phyloP scores from a whole-genome alignment of 768 basidiomycete species.

The Xerocomus potaroensis region DNA sequence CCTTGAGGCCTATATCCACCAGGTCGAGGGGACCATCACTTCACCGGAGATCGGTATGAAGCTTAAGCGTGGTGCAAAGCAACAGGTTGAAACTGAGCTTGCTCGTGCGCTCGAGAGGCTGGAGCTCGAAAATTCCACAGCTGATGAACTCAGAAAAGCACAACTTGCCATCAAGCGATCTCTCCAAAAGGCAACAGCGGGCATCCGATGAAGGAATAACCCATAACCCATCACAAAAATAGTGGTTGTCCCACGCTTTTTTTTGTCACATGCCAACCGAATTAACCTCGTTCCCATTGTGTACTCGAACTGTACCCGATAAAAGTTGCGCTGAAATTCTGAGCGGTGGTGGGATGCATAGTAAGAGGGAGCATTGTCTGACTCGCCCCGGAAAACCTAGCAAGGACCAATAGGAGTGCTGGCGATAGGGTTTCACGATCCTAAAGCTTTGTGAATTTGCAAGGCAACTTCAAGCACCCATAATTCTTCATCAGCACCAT shows the following conservation, averaged over 20 bases:
- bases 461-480: constrained; percentile 91
- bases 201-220: constrained; percentile 58
- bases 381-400: too few relatives aligned
- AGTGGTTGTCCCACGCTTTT: too few relatives aligned
- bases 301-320: neutral
- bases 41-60: constrained; percentile 97
- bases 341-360: too few relatives aligned
- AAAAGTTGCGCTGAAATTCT: too few relatives aligned
- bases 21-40: constrained; percentile 94
- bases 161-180: constrained; percentile 95
- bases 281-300: constrained; percentile 12
- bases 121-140: constrained; percentile 92
- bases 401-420: too few relatives aligned
- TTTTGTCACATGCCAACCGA: constrained; percentile 13
- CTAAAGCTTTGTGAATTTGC: constrained; percentile 62
- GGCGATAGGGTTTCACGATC: constrained; percentile 17
- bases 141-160: constrained; percentile 94
- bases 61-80: constrained; percentile 95
- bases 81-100: constrained; percentile 94
- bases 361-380: too few relatives aligned
- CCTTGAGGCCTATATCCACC: constrained; percentile 96
- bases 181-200: constrained; percentile 94
- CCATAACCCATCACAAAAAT: too few relatives aligned
- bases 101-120: constrained; percentile 97
- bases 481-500: constrained; percentile 96